Evolutionary conservation across 257 asterid species (phyloP).

Genomic region (Jacaranda copaia): DNA sequence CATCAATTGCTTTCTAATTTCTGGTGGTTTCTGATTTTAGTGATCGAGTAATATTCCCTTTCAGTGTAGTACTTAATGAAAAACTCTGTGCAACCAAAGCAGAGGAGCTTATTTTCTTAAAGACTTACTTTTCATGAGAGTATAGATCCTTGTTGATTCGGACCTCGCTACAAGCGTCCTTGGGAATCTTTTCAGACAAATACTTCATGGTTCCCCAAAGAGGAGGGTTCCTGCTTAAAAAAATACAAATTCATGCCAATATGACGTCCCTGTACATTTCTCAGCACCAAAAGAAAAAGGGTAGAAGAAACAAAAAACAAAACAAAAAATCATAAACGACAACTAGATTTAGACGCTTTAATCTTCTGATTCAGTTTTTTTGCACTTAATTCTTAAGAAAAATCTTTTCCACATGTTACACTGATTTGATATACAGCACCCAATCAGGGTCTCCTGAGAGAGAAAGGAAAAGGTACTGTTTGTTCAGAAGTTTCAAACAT

Average conservation of each 20-base stretch:
- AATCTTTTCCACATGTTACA: too few species aligned
- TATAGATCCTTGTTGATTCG: conserved; percentile 79
- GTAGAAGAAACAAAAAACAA: too few species aligned
- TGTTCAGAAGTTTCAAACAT: too few species aligned
- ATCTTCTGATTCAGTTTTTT: neutral
- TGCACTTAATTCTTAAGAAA: neutral
- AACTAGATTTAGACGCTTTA: neutral
- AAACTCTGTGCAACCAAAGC: neutral
- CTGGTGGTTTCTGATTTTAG: neutral
- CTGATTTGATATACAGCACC: too few species aligned
- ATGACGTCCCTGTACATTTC: neutral
- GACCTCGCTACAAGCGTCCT: conserved; percentile 77
- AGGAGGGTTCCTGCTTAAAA: conserved; percentile 65
- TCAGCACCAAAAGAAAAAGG: too few species aligned
- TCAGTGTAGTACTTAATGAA: neutral
- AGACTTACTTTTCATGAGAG: conserved; percentile 69
- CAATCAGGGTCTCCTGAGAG: too few species aligned
- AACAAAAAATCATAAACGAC: neutral
- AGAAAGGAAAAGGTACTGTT: too few species aligned
- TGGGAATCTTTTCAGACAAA: conserved; percentile 76
- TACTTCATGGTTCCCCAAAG: conserved; percentile 87
- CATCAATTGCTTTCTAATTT: neutral
- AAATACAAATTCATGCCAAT: neutral
- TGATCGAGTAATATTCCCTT: neutral
- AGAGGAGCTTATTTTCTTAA: neutral